A percentile compares a stretch with the other conserved stretches of the same genome.
Evolutionary conservation across 257 asterid genomes (phyloP).

Genomic region (Jaltomata sinuosa): DNA sequence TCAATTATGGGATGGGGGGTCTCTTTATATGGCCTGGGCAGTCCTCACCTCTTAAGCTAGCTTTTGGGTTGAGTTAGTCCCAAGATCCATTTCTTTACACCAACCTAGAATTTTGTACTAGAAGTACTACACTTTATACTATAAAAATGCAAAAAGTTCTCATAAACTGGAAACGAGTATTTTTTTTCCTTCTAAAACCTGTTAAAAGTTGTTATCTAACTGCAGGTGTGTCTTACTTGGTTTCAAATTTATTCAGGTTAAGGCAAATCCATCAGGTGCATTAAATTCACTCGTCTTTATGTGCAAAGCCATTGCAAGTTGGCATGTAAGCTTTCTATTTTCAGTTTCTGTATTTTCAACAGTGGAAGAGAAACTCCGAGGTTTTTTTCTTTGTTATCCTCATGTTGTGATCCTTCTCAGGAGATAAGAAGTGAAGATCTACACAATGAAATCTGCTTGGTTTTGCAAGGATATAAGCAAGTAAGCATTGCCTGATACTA

Average conservation of each 20-base stretch:
- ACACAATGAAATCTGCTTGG: slow-evolving; percentile 82
- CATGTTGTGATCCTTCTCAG: slow-evolving; percentile 28
- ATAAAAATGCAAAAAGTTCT: background rate
- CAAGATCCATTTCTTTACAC: background rate
- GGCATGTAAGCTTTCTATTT: slow-evolving; percentile 62
- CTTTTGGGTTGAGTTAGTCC: background rate
- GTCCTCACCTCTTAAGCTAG: background rate
- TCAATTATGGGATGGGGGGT: background rate
- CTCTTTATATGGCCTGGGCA: background rate
- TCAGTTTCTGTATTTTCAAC: background rate
- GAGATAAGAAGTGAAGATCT: slow-evolving; percentile 88
- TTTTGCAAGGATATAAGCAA: slow-evolving; percentile 83
- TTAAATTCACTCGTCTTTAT: slow-evolving; percentile 65
- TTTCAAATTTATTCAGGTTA: slow-evolving; percentile 48
- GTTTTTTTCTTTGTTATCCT: background rate
- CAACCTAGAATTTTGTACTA: background rate
- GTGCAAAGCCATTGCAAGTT: slow-evolving; percentile 93
- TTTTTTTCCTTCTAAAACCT: background rate
- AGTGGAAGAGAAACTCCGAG: background rate
- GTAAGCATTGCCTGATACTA: slow-evolving; percentile 34
- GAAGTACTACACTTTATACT: background rate
- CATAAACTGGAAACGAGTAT: background rate
- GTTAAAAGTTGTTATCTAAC: background rate
- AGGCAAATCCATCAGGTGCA: slow-evolving; percentile 88
- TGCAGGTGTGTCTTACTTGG: background rate